Evolutionary conservation across 176 grass and related monocot genomes (phyloP), one percentile per base, ranked within the genome.

Genomic region (Tillandsia leiboldiana): DNA sequence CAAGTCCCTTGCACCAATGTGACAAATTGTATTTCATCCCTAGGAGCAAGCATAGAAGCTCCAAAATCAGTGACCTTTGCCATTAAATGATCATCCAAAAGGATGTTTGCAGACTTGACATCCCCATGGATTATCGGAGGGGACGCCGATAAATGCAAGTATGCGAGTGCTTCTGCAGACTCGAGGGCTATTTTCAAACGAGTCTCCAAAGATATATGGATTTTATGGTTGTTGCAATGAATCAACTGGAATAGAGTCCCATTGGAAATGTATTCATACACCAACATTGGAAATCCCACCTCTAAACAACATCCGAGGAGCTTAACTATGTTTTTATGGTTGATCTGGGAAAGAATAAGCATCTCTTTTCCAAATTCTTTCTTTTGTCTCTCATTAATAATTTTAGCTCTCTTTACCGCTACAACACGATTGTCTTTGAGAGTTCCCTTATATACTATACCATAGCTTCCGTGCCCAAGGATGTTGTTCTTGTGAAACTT

Each of bases 361-460:
- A 64, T 64, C 62, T 64, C 62, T 11, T 64, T 64, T 27, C 62
- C 62, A 9, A 64, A 64, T 29, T 64, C 22, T 10, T 64, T 64
- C 11, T 24, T 64, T 13, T 29, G 17, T 9, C 24, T 64, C 24
- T 64, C 62, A 12, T 64, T 27, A 11, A 64, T 64, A 12, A 64
- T 12, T 24, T 64, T 64, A 3, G 62, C 23, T 64, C 0, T 33
- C 27, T 64, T 29, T 28, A 64, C 28, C 2, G 62, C 62, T 12
- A 64, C 26, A 3, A 5, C 22, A 13, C 11, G 9, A 3, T 64
- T 64, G 22, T 64, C 22, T 24, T 29, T 64, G 2, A 27, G 22
- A 11, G 11, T 64, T 8, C 9, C 62, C 22, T 64, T 64, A 24
- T 64, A 64, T 9, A 64, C 17, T 1, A 17, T 64, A 1, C 62